These are phyloP conservation scores for Aspergillus sp. DNA, from an alignment of 2,329 filamentous ascomycete genomes.

Conservation along the genomic window DNA sequence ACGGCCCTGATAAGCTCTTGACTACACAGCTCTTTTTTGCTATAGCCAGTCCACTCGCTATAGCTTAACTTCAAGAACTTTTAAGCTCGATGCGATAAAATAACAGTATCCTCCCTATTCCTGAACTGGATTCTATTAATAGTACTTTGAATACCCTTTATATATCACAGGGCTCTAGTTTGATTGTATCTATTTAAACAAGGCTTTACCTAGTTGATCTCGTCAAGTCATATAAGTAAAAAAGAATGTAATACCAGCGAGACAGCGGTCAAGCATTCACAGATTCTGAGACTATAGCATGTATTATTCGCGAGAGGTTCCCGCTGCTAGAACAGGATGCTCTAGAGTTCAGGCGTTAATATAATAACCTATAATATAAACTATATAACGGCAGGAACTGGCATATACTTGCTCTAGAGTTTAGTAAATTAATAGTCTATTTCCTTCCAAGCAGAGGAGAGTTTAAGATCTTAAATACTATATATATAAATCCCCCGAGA, in stretches of 20 bases:
- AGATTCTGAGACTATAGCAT: constrained; percentile 1
- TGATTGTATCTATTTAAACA: constrained; percentile 1
- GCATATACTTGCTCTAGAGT: constrained; percentile 4
- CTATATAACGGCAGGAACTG: constrained; percentile 3
- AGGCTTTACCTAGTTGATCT: neutral
- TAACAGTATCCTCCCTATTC: constrained; percentile 2
- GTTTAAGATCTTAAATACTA: constrained; percentile 4
- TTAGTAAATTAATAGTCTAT: constrained; percentile 6
- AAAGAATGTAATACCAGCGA: constrained; percentile 1
- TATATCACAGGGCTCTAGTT: neutral
- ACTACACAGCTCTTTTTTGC: neutral
- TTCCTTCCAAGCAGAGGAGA: constrained; percentile 3
- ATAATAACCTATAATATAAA: neutral
- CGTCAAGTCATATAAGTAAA: constrained; percentile 1
- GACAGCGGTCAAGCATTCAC: neutral
- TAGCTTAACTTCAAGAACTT: constrained; percentile 1
- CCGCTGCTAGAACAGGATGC: neutral
- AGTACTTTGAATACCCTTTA: neutral
- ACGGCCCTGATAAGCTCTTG: neutral
- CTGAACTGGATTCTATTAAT: neutral
- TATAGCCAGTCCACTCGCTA: neutral
- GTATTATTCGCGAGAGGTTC: constrained; percentile 4
- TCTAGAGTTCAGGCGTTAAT: neutral
- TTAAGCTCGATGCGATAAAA: constrained; percentile 1
- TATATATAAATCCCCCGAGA: neutral